These are phyloP conservation scores for Capronia epimyces DNA, from an alignment of 2,329 filamentous ascomycete genomes.

Conservation along the genomic window DNA sequence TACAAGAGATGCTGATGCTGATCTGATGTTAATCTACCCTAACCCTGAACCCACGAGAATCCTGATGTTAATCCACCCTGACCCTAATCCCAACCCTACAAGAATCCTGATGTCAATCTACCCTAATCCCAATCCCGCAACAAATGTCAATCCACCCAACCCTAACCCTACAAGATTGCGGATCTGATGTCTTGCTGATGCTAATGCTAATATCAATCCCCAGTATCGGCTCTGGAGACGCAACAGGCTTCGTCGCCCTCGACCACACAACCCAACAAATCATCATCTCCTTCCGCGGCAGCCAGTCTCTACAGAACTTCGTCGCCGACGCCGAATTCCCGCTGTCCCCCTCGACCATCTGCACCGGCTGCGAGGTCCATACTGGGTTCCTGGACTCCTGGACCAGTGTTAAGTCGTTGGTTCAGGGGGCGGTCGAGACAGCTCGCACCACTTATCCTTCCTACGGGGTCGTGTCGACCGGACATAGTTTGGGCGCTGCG, in stretches of 20 bases:
- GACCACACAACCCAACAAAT: constrained; percentile 40
- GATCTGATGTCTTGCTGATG: constrained; percentile 2
- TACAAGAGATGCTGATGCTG: too few relatives aligned
- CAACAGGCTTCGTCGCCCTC: constrained; percentile 45
- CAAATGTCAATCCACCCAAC: too few relatives aligned
- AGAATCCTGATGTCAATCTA: constrained; percentile 1
- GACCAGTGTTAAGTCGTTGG: constrained; percentile 34
- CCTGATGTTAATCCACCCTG: too few relatives aligned
- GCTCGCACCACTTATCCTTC: constrained; percentile 36
- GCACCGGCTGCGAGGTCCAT: constrained; percentile 41
- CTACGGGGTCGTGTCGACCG: constrained; percentile 44
- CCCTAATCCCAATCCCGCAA: not conserved
- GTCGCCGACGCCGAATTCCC: constrained; percentile 31
- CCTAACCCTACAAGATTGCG: too few relatives aligned
- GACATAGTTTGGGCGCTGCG: constrained; percentile 50
- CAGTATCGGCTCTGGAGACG: constrained; percentile 35
- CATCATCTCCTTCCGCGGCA: constrained; percentile 37
- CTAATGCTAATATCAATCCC: not conserved
- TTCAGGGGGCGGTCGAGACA: constrained; percentile 38
- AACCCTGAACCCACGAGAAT: too few relatives aligned
- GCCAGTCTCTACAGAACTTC: constrained; percentile 31
- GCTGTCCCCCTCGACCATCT: constrained; percentile 37
- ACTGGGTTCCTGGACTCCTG: constrained; percentile 48
- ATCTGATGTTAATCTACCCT: too few relatives aligned
- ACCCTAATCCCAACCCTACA: too few relatives aligned